Evolutionary conservation across 768 basidiomycete genomes (phyloP).

Genomic region (Pisolithus sp.): DNA sequence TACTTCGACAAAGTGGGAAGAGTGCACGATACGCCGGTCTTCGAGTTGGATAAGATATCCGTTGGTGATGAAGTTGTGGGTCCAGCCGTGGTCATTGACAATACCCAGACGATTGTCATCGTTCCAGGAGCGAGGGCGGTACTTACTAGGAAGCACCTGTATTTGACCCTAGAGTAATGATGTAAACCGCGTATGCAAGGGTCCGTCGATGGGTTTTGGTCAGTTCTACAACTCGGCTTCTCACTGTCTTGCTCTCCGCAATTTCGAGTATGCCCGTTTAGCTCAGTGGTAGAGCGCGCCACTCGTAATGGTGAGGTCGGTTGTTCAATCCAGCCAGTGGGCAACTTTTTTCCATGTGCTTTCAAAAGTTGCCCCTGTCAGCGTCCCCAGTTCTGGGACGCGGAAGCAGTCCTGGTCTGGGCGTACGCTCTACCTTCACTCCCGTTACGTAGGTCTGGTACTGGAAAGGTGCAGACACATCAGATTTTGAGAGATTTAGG

Average conservation of each 20-base stretch:
- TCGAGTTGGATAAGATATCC: constrained; percentile 54
- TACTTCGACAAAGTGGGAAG: constrained; percentile 82
- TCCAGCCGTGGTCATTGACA: constrained; percentile 91
- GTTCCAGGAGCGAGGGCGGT: constrained; percentile 66
- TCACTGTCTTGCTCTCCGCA: no score
- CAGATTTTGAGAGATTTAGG: no score
- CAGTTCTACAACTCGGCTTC: no score
- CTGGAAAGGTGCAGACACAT: no score
- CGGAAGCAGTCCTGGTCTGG: no score
- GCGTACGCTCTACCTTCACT: no score
- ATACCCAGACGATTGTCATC: constrained; percentile 92
- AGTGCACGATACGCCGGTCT: constrained; percentile 76
- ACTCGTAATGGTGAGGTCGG: constrained; percentile 36
- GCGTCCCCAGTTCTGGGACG: no score
- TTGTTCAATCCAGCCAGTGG: constrained; percentile 26
- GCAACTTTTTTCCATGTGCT: constrained; percentile 6
- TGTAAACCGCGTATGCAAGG: no score
- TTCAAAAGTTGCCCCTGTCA: no score
- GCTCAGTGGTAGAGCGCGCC: constrained; percentile 58
- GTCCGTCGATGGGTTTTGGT: no score
- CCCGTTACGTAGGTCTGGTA: no score
- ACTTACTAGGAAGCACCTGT: constrained; percentile 63
- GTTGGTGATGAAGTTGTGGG: constrained; percentile 72
- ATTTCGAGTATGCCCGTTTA: constrained; percentile 40
- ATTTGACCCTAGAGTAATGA: constrained; percentile 37